Evolutionary conservation across 2,329 filamentous ascomycete genomes (phyloP).

Genomic region (Fusarium humuli): DNA sequence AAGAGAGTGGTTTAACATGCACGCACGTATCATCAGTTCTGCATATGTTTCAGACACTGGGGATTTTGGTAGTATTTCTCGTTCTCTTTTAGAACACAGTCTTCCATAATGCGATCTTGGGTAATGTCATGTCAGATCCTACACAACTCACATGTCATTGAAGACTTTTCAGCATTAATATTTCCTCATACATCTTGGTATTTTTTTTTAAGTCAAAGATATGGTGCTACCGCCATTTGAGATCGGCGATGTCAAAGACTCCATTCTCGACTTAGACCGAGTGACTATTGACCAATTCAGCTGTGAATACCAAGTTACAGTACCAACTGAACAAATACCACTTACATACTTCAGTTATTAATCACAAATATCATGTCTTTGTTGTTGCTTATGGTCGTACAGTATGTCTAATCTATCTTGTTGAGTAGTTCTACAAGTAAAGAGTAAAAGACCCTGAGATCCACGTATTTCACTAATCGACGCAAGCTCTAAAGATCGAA

Average conservation of each 20-base stretch:
- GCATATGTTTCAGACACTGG: background rate
- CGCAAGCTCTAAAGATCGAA: slow-evolving; percentile 5
- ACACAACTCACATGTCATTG: background rate
- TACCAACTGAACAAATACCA: background rate
- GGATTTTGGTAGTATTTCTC: background rate
- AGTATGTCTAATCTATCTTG: background rate
- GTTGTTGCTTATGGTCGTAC: background rate
- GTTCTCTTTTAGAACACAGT: too few relatives aligned
- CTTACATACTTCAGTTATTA: background rate
- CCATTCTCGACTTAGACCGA: background rate
- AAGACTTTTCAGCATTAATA: too few relatives aligned
- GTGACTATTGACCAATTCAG: background rate
- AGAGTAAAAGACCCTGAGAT: slow-evolving; percentile 7
- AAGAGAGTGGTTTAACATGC: background rate
- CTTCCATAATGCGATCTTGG: too few relatives aligned
- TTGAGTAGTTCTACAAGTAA: background rate
- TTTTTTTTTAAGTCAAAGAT: background rate
- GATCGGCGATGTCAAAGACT: background rate
- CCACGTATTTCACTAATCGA: slow-evolving; percentile 3
- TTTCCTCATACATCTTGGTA: background rate
- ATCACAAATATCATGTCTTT: background rate
- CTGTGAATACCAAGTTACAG: background rate
- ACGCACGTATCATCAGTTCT: background rate
- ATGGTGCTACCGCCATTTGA: background rate
- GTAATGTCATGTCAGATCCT: background rate